A percentile compares a stretch with the other conserved stretches of the same genome.
Conservation (phyloP, 2,329 filamentous ascomycete species). For the Alternaria tenuissima region DNA sequence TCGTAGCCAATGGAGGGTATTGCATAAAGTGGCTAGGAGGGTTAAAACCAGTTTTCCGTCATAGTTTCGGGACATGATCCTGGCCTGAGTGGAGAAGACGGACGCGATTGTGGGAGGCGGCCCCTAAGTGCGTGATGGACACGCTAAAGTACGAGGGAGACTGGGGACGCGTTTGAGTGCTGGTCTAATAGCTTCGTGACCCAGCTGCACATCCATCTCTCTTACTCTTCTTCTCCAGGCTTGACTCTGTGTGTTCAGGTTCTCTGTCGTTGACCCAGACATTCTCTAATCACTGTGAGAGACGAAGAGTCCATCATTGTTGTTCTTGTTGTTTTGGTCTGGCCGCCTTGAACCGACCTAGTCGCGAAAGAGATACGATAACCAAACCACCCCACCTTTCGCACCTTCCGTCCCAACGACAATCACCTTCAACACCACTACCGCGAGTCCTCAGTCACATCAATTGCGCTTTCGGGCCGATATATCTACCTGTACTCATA, state of each 20-base stretch:
- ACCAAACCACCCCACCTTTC: conserved; percentile 21
- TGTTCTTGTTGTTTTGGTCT: conserved; percentile 2
- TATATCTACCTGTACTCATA: neutral
- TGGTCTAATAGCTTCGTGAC: conserved; percentile 24
- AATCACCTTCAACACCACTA: conserved; percentile 9
- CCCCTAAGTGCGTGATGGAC: conserved; percentile 27
- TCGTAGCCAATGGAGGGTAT: conserved; percentile 6
- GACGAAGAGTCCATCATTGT: neutral
- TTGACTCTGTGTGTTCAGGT: neutral
- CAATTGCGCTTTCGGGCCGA: conserved; percentile 5
- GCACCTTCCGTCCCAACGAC: conserved; percentile 12
- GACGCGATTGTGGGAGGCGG: conserved; percentile 27
- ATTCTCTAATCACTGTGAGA: neutral
- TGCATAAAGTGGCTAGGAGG: conserved; percentile 6
- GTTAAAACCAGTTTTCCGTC: conserved; percentile 1
- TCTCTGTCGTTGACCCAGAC: neutral
- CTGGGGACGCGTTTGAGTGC: conserved; percentile 31
- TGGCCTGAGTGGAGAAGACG: conserved; percentile 23
- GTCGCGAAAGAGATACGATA: conserved; percentile 18
- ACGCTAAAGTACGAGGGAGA: conserved; percentile 30
- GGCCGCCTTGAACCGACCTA: conserved; percentile 5
- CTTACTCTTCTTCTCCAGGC: conserved; percentile 18
- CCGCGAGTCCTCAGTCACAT: neutral
- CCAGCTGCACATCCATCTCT: conserved; percentile 20
- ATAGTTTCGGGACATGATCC: conserved; percentile 18